These are phyloP conservation scores for Aspergillus mulundensis DNA, from an alignment of 495 filamentous ascomycete species.

Conservation along the genomic window DNA sequence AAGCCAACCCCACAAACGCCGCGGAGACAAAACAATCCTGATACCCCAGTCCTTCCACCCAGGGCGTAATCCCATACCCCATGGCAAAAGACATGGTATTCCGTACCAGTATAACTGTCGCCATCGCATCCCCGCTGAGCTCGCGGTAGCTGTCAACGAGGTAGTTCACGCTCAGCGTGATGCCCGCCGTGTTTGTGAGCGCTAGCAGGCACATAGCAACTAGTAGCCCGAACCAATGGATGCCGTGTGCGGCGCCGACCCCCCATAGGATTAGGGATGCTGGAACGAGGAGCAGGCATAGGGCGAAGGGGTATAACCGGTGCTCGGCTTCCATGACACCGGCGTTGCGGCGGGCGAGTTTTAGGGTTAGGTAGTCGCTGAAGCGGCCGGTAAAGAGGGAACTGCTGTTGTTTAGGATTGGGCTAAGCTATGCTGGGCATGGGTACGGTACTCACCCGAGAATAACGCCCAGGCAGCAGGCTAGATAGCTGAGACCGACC, in stretches of 20 bases:
- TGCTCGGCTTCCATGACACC: slow-evolving; percentile 61
- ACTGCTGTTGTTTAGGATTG: slow-evolving; percentile 17
- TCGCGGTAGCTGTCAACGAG: slow-evolving; percentile 62
- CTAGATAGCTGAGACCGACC: slow-evolving; percentile 59
- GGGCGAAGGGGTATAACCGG: slow-evolving; percentile 58
- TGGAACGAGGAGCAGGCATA: slow-evolving; percentile 53
- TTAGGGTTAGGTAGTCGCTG: slow-evolving; percentile 56
- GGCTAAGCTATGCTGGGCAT: no score
- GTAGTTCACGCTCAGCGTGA: slow-evolving; percentile 59
- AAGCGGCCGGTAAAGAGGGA: slow-evolving; percentile 50
- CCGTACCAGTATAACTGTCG: slow-evolving; percentile 60
- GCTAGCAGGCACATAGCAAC: slow-evolving; percentile 60
- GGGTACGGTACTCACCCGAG: slow-evolving; percentile 36
- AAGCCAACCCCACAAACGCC: slow-evolving; percentile 55
- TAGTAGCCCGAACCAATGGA: slow-evolving; percentile 61
- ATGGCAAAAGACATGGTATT: slow-evolving; percentile 65
- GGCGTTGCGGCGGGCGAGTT: slow-evolving; percentile 56
- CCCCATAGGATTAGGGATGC: slow-evolving; percentile 61
- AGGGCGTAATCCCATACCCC: slow-evolving; percentile 60
- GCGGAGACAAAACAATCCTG: slow-evolving; percentile 63
- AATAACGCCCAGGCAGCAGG: slow-evolving; percentile 53
- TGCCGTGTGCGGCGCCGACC: slow-evolving; percentile 57
- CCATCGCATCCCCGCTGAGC: slow-evolving; percentile 58
- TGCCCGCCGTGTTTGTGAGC: slow-evolving; percentile 52
- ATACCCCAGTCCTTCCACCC: slow-evolving; percentile 55